A percentile compares a stretch with the other conserved stretches of the same genome.
Evolutionary conservation across 129 eudicot genomes (phyloP).

Genomic region (Flaveria linearis): DNA sequence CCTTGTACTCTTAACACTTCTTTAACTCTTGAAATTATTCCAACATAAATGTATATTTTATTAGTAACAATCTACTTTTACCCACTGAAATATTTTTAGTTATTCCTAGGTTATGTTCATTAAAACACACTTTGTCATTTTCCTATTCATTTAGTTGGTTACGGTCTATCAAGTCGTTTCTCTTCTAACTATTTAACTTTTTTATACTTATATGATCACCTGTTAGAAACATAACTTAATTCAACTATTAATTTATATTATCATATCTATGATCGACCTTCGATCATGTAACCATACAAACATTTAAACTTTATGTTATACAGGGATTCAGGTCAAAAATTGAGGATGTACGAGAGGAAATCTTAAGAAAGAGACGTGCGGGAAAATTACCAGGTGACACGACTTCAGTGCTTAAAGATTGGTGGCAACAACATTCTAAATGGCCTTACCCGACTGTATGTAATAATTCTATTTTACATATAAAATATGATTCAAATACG

Average conservation of each 20-base stretch:
- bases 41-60: too few relatives aligned
- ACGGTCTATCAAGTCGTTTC: too few relatives aligned
- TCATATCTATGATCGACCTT: not conserved
- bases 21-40: too few relatives aligned
- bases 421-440: constrained; percentile 99
- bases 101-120: not conserved
- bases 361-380: constrained; percentile 83
- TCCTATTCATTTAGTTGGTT: too few relatives aligned
- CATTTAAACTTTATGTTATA: not conserved
- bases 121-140: not conserved
- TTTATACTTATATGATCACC: not conserved
- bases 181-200: too few relatives aligned
- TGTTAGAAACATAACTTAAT: not conserved
- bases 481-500: not conserved
- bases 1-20: too few relatives aligned
- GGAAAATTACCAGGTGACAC: constrained; percentile 98
- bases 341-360: constrained; percentile 96
- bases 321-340: constrained; percentile 97
- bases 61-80: too few relatives aligned
- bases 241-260: not conserved
- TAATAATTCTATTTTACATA: constrained; percentile 23
- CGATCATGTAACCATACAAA: not conserved
- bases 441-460: constrained; percentile 99
- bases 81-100: too few relatives aligned
- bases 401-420: constrained; percentile 81